Evolutionary conservation across 2,329 filamentous ascomycete genomes (phyloP).

Genomic region (Fusarium bactridioides): DNA sequence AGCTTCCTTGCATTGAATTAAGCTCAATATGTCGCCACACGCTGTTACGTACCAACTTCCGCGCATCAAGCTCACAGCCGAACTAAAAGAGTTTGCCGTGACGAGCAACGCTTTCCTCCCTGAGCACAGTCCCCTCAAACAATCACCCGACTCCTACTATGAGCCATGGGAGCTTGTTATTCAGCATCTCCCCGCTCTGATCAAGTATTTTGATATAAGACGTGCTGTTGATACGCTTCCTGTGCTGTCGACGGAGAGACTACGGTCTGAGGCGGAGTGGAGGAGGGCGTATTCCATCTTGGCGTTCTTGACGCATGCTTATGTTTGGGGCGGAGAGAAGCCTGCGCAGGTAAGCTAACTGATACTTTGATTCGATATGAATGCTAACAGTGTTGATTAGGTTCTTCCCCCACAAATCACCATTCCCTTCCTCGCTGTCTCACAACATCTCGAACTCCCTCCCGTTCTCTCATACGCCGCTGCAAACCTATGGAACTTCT

Average conservation of each 20-base stretch:
- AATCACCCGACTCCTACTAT: conserved; percentile 76
- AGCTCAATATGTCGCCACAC: conserved; percentile 53
- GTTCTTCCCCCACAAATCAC: conserved; percentile 78
- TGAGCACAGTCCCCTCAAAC: conserved; percentile 68
- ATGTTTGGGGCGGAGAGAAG: conserved; percentile 85
- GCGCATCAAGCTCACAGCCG: conserved; percentile 29
- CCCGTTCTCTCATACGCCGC: conserved; percentile 91
- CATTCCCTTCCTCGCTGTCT: conserved; percentile 77
- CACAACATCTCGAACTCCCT: conserved; percentile 78
- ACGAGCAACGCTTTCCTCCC: conserved; percentile 79
- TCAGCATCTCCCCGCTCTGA: conserved; percentile 70
- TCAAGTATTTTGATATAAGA: conserved; percentile 69
- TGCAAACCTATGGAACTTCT: conserved; percentile 90
- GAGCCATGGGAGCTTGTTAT: conserved; percentile 79
- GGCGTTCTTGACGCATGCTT: conserved; percentile 81
- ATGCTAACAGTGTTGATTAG: conserved; percentile 47
- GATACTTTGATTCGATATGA: fast-evolving
- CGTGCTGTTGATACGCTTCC: conserved; percentile 71
- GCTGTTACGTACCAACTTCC: conserved; percentile 42
- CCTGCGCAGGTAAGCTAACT: conserved; percentile 68
- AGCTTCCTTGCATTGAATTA: not conserved
- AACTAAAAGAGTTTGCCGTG: conserved; percentile 49
- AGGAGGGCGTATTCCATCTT: conserved; percentile 81
- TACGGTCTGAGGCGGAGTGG: conserved; percentile 77
- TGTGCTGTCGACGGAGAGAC: conserved; percentile 69